These are phyloP conservation scores for Tricladium varicosporioides DNA, from an alignment of 2,329 filamentous ascomycete genomes.

Conservation along the genomic window DNA sequence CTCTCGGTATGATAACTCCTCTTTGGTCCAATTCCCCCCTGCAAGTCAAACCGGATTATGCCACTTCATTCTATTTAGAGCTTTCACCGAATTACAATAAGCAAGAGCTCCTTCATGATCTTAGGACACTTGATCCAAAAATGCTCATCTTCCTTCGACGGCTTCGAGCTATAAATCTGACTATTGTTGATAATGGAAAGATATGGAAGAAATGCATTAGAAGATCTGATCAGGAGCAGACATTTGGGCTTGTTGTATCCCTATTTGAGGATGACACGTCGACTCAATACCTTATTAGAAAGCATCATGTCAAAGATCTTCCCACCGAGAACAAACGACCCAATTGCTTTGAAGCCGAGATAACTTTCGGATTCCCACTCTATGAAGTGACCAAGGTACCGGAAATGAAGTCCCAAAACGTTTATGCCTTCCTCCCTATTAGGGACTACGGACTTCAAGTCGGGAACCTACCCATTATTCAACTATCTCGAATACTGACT, in stretches of 20 bases:
- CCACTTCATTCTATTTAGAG: background rate
- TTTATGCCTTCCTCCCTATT: slow-evolving; percentile 28
- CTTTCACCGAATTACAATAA: background rate
- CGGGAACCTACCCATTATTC: background rate
- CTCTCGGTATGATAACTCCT: slow-evolving; percentile 4
- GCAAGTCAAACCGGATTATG: background rate
- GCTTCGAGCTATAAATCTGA: background rate
- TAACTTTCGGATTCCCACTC: background rate
- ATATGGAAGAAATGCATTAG: background rate
- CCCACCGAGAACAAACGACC: background rate
- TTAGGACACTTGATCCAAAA: background rate
- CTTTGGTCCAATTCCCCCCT: background rate
- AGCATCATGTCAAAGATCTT: background rate
- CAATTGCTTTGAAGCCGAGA: background rate
- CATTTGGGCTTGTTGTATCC: background rate
- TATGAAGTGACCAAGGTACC: background rate
- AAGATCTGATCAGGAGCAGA: background rate
- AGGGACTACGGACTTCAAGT: slow-evolving; percentile 23
- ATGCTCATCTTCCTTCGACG: slow-evolving; percentile 1
- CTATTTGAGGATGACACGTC: background rate
- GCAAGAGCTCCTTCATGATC: background rate
- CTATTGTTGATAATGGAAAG: background rate
- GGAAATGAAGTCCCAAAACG: slow-evolving; percentile 8
- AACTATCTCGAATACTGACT: background rate
- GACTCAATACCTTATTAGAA: background rate